Base-by-base conservation (phyloP, 2,329 filamentous ascomycete species). In the Colletotrichum destructivum region DNA sequence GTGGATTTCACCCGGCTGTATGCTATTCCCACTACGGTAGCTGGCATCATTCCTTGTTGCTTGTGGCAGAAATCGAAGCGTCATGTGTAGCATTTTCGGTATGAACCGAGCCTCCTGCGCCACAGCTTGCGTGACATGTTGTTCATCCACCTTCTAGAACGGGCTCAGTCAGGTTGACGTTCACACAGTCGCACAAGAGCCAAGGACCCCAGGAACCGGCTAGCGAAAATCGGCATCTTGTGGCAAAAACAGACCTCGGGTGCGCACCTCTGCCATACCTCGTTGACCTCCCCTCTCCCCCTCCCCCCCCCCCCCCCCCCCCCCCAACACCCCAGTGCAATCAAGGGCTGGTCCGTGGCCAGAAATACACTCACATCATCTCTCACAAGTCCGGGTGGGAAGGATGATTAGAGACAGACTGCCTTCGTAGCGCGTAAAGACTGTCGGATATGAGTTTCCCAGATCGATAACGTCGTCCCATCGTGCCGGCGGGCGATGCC, bases 391-490 rank as follows among this genome's bases (percentile, higher is more conserved):
- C 26, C 26, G 26, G 26, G 26, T 31, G 26, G 26, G 26, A 31
- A 31, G 26, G 26, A 31, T 31, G 26, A 31, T 5, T 31, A 31
- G 26, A 6, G 26, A 31, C 1, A 26, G 26, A 26, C 4, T 26
- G 23, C 26, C 26, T 6, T 5, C 26, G 26, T 31, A 31, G 26
- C 26, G 26, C 4, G 26, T 6, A 31, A 31, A 31, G 5, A 31
- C 26, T 31, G 42, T 23, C 55, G 49, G 69, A 64, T 61, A 57
- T 52, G 49, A 47, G 49, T 38, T 35, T 35, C 61, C 47, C 46
- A n/a, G 44, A 47, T 61, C 42, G 66, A 72, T 72, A 60, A 66
- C n/a, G 52, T 56, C 31, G 66, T 72, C 61, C 40, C 60, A 72
- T 62, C 31, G 60, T 47, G 42, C 21, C 61, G 61, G 60, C 49